These are phyloP conservation scores for Neurospora sp. DNA, from an alignment of 2,329 filamentous ascomycete species.

Conservation along the genomic window DNA sequence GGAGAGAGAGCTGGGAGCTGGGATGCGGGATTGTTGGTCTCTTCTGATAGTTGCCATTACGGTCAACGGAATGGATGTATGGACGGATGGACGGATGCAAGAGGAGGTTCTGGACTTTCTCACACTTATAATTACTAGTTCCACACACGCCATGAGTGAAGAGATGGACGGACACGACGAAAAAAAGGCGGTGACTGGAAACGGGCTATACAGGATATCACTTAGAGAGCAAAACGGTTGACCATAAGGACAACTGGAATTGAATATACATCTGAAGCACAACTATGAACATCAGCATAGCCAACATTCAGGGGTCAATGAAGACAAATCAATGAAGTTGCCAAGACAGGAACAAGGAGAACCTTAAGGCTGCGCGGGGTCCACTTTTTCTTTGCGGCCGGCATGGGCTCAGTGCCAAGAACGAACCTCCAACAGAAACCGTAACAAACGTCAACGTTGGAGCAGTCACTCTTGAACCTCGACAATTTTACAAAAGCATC, in stretches of 20 bases:
- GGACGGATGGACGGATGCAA: not conserved
- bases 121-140: not conserved
- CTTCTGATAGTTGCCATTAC: not conserved
- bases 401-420: not conserved
- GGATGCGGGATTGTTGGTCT: not conserved
- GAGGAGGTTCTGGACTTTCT: not conserved
- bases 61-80: not conserved
- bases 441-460: not conserved
- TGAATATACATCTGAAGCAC: not conserved
- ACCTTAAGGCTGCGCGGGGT: not conserved
- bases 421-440: not conserved
- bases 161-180: not conserved
- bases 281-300: not conserved
- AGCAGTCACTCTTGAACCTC: not conserved
- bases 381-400: not conserved
- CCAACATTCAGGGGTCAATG: not conserved
- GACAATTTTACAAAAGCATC: not conserved
- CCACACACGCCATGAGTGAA: not conserved
- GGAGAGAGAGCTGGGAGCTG: not conserved
- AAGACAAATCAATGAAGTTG: not conserved
- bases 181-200: not conserved
- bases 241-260: not conserved
- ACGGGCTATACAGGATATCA: not conserved
- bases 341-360: not conserved
- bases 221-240: not conserved